These are phyloP conservation scores for Wickerhamomyces kurtzmanii DNA, from an alignment of 805 yeast genomes.

Conservation along the genomic window DNA sequence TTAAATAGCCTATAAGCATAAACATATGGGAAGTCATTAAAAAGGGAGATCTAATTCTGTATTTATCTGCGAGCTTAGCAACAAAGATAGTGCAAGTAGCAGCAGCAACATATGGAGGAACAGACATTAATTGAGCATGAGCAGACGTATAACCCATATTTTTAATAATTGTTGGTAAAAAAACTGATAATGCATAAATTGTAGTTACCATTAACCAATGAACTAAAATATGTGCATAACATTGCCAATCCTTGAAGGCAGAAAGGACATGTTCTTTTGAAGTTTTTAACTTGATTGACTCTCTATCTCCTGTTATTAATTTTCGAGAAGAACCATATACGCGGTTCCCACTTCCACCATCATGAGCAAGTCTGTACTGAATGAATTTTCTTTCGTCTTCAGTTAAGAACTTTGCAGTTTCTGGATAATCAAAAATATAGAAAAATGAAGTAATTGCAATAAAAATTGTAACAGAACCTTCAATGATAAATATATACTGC, in stretches of 20 bases:
- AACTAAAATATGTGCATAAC: slow-evolving; percentile 17
- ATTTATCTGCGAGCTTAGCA: slow-evolving; percentile 17
- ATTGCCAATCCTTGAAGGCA: slow-evolving; percentile 20
- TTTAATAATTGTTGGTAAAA: slow-evolving; percentile 33
- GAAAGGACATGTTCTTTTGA: slow-evolving; percentile 6
- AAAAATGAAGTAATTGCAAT: slow-evolving; percentile 21
- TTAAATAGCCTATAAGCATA: slow-evolving; percentile 23
- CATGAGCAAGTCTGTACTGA: background rate
- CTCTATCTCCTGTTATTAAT: slow-evolving; percentile 1
- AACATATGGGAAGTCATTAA: slow-evolving; percentile 14
- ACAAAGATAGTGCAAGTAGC: slow-evolving; percentile 19
- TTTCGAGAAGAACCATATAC: slow-evolving; percentile 4
- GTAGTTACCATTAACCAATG: slow-evolving; percentile 23
- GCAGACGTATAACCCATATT: slow-evolving; percentile 31
- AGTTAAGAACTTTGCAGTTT: slow-evolving; percentile 23
- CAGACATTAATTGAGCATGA: slow-evolving; percentile 31
- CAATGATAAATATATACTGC: slow-evolving; percentile 34
- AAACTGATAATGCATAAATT: slow-evolving; percentile 28
- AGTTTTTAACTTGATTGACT: no score
- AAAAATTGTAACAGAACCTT: slow-evolving; percentile 27
- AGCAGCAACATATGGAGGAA: slow-evolving; percentile 30
- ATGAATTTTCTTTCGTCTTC: slow-evolving; percentile 24
- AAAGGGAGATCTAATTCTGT: slow-evolving; percentile 22
- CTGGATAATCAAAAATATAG: slow-evolving; percentile 25
- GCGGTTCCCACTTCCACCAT: background rate